These are phyloP conservation scores for Kuraishia molischiana DNA, from an alignment of 805 yeast genomes.

Conservation along the genomic window DNA sequence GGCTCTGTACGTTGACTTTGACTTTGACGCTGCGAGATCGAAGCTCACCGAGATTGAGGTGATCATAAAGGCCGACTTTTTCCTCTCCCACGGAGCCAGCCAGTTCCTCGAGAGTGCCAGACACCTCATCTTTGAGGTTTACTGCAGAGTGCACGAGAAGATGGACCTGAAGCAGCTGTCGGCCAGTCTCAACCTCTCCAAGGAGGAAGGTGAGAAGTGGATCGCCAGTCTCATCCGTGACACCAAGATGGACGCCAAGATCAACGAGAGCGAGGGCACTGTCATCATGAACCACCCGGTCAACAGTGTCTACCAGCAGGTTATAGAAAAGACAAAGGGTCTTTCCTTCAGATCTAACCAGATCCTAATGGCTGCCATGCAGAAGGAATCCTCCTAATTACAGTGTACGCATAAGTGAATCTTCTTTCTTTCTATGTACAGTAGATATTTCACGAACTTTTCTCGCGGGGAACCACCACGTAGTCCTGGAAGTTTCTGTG, in stretches of 20 bases:
- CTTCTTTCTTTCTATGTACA: conserved; percentile 1
- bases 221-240: conserved; percentile 39
- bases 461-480: conserved; percentile 20
- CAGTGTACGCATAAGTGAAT: background rate
- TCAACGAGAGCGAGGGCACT: conserved; percentile 40
- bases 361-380: conserved; percentile 35
- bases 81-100: conserved; percentile 37
- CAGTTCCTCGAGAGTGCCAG: conserved; percentile 27
- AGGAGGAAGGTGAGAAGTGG: conserved; percentile 42
- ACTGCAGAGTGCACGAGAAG: conserved; percentile 41
- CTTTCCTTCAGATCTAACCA: conserved; percentile 51
- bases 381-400: conserved; percentile 11
- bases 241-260: conserved; percentile 42
- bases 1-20: conserved; percentile 47
- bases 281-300: conserved; percentile 45
- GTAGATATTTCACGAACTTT: background rate
- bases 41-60: conserved; percentile 37
- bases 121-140: conserved; percentile 41
- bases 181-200: conserved; percentile 30
- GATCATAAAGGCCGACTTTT: conserved; percentile 46
- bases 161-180: conserved; percentile 36
- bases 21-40: conserved; percentile 41
- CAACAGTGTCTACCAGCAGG: conserved; percentile 53
- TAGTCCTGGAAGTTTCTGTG: conserved; percentile 17
- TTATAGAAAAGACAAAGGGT: conserved; percentile 60